Evolutionary conservation across 2,329 filamentous ascomycete species (phyloP), one percentile per base, ranked within the genome.

Genomic region (Fusarium pseudograminearum): DNA sequence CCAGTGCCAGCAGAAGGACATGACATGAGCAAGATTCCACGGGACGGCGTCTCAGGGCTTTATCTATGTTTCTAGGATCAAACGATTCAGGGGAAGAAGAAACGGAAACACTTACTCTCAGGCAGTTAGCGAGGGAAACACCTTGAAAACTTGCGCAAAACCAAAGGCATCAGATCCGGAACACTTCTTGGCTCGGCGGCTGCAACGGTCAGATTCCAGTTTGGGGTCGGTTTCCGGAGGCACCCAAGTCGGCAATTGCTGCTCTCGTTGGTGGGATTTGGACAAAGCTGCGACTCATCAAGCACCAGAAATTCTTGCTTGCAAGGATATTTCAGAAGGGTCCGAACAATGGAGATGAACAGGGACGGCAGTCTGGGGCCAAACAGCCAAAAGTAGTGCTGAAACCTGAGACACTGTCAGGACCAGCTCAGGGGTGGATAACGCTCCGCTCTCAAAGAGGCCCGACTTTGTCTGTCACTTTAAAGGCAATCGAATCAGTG

Each of bases 261-360:
- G n/a, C 55, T 71, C 64, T 68, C 67, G 67, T 70, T 70, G 67
- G 67, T 70, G 67, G 67, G 61, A 61, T 71, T 67, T 42, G 46
- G 36, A 40, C 34, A 53, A 56, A 57, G 59, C 42, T 71, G 67
- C 42, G 68, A 69, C 61, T 52, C 24, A 45, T 57, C 54, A 41
- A 66, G 61, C 61, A 36, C 41, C 58, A 62, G 67, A 70, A 52
- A 61, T 57, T 61, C 63, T 64, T 71, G 40, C 36, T 61, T 71
- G 63, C 67, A 70, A 55, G 67, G 67, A 33, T 38, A 47, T 58
- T 66, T 44, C 60, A 52, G 44, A 46, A 33, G 62, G 61, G 61
- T 61, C 28, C 40, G 28, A 41, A 36, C 48, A 62, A 20, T 40
- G 36, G 36, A 55, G 22, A 51, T 55, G 54, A 66, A 70, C 54